A percentile compares a stretch with the other conserved stretches of the same genome.
These are phyloP conservation scores for Lophiotrema nucula DNA, from an alignment of 495 filamentous ascomycete genomes.

Conservation along the genomic window DNA sequence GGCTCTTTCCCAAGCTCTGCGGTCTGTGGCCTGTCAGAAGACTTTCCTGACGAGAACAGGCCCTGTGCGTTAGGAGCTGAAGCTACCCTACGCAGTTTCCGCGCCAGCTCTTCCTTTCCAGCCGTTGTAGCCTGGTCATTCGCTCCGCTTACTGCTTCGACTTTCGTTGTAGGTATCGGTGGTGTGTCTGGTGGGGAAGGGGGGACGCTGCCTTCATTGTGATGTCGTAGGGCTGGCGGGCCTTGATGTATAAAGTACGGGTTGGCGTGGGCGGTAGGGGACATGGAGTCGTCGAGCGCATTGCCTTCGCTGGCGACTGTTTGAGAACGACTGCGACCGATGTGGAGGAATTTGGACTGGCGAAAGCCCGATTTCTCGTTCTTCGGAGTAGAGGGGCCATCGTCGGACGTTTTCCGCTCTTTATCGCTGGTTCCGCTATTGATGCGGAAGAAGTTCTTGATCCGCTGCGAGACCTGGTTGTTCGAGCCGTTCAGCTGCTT, in stretches of 20 bases:
- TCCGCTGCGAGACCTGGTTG: slow-evolving; percentile 76
- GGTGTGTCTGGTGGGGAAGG: slow-evolving; percentile 96
- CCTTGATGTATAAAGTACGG: slow-evolving; percentile 98
- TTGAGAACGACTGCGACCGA: slow-evolving; percentile 69
- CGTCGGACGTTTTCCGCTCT: slow-evolving; percentile 50
- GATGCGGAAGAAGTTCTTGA: slow-evolving; percentile 98
- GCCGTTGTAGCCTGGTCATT: slow-evolving; percentile 73
- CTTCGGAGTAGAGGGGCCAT: slow-evolving; percentile 48
- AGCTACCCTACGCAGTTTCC: slow-evolving; percentile 88
- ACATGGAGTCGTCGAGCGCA: slow-evolving; percentile 79
- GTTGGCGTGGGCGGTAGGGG: slow-evolving; percentile 91
- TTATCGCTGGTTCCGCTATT: slow-evolving; percentile 54
- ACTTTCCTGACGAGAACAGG: slow-evolving; percentile 69
- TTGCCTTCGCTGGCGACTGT: slow-evolving; percentile 95
- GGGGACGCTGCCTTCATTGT: slow-evolving; percentile 91
- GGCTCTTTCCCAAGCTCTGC: slow-evolving; percentile 79
- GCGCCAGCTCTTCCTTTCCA: slow-evolving; percentile 88
- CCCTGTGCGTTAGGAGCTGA: slow-evolving; percentile 97
- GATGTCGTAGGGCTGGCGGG: slow-evolving; percentile 86
- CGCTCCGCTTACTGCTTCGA: slow-evolving; percentile 67
- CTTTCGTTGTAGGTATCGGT: slow-evolving; percentile 56
- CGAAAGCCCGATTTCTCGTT: slow-evolving; percentile 69
- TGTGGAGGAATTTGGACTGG: slow-evolving; percentile 78
- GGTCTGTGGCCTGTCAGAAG: slow-evolving; percentile 69
- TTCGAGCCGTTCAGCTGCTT: slow-evolving; percentile 42